A percentile compares a stretch with the other conserved stretches of the same genome.
phyloP scores from a whole-genome alignment of 2,329 filamentous ascomycete species.

The Venturia asperata region DNA sequence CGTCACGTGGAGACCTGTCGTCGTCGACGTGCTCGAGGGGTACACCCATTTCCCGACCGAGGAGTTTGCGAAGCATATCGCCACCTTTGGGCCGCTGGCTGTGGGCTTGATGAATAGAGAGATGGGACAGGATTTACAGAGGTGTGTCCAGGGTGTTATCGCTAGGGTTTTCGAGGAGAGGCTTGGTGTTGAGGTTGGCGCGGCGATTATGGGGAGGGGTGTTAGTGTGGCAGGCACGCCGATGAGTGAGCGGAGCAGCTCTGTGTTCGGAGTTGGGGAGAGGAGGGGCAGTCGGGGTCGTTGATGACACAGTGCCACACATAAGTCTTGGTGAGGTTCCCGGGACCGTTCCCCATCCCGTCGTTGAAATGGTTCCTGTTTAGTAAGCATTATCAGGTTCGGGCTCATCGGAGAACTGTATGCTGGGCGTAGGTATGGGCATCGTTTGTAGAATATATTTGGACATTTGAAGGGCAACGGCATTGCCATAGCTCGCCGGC shows the following conservation, averaged over 20 bases:
- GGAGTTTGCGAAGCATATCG: slow-evolving; percentile 72
- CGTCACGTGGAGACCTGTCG: slow-evolving; percentile 91
- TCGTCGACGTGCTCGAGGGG: slow-evolving; percentile 92
- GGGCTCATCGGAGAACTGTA: neutral
- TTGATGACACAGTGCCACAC: neutral
- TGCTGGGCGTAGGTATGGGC: neutral
- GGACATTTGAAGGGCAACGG: neutral
- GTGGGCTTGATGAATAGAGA: slow-evolving; percentile 80
- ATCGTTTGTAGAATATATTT: neutral
- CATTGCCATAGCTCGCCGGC: too few species aligned
- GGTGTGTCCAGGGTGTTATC: slow-evolving; percentile 69
- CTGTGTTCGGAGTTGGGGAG: slow-evolving; percentile 10
- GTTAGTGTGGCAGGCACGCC: slow-evolving; percentile 6
- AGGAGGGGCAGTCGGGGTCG: slow-evolving; percentile 16
- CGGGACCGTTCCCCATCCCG: neutral
- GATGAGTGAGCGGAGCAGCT: slow-evolving; percentile 17
- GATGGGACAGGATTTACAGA: slow-evolving; percentile 67
- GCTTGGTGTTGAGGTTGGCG: slow-evolving; percentile 38
- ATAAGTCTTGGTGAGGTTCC: neutral
- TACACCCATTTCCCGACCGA: slow-evolving; percentile 75
- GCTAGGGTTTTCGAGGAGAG: slow-evolving; percentile 74
- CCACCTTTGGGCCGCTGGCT: slow-evolving; percentile 76
- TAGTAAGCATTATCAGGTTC: slow-evolving; percentile 1
- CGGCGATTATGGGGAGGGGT: neutral
- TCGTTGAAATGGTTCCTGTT: neutral